Evolutionary conservation across 2,329 filamentous ascomycete genomes (phyloP).

Genomic region (Cyclaneusma minus): DNA sequence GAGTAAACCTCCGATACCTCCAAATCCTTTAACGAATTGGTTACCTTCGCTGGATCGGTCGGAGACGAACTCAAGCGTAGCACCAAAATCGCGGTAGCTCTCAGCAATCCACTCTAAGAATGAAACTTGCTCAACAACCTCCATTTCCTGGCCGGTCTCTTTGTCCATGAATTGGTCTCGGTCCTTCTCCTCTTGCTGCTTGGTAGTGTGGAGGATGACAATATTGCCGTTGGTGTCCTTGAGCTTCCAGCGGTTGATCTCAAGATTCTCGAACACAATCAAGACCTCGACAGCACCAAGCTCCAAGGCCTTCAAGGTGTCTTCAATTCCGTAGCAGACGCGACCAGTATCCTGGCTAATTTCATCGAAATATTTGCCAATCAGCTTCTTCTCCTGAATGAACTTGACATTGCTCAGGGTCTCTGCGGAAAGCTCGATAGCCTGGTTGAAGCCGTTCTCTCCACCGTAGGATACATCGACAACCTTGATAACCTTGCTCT

Average conservation of each 20-base stretch:
- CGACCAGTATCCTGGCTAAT: slow-evolving; percentile 96
- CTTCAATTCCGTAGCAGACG: slow-evolving; percentile 95
- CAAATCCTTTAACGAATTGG: slow-evolving; percentile 99
- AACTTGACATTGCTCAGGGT: slow-evolving; percentile 99
- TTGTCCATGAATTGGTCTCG: slow-evolving; percentile 88
- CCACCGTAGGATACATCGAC: slow-evolving; percentile 98
- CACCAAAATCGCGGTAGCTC: slow-evolving; percentile 96
- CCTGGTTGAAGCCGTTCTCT: slow-evolving; percentile 99
- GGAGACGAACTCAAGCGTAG: slow-evolving; percentile 89
- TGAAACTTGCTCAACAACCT: slow-evolving; percentile 69
- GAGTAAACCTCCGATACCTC: slow-evolving; percentile 92
- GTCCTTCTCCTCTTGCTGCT: slow-evolving; percentile 60
- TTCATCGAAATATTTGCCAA: slow-evolving; percentile 97
- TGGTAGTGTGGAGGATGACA: slow-evolving; percentile 73
- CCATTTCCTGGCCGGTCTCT: slow-evolving; percentile 94
- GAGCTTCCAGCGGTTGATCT: slow-evolving; percentile 80
- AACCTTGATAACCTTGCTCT: slow-evolving; percentile 95
- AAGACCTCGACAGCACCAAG: slow-evolving; percentile 86
- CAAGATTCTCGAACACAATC: slow-evolving; percentile 95
- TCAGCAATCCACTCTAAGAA: slow-evolving; percentile 99
- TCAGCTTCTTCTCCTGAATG: slow-evolving; percentile 99
- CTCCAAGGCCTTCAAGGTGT: slow-evolving; percentile 92
- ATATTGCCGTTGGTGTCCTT: slow-evolving; percentile 64
- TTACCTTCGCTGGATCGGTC: slow-evolving; percentile 97
- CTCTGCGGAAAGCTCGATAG: slow-evolving; percentile 88